A percentile compares a stretch with the other conserved stretches of the same genome.
phyloP scores from a whole-genome alignment of 2,329 filamentous ascomycete species.

The Fonsecaea erecta region DNA sequence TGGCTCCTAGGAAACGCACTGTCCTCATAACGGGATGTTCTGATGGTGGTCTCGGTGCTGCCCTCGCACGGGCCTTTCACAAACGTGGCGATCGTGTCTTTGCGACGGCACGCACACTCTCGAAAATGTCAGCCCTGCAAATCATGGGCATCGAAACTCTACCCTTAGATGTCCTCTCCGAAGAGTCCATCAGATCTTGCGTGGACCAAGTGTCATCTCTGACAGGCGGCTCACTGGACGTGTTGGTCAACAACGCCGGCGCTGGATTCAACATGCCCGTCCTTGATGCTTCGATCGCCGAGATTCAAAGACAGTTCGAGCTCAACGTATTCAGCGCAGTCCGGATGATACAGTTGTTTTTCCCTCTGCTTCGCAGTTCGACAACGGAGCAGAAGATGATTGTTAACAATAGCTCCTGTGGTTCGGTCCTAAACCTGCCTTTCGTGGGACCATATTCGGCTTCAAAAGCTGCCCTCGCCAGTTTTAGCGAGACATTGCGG shows the following conservation, averaged over 20 bases:
- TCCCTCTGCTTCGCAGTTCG: conserved; percentile 36
- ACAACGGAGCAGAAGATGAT: conserved; percentile 37
- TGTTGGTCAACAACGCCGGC: conserved; percentile 54
- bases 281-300: conserved; percentile 44
- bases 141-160: conserved; percentile 39
- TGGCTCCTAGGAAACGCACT: conserved; percentile 10
- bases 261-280: conserved; percentile 43
- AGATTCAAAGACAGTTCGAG: conserved; percentile 43
- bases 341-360: conserved; percentile 42
- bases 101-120: conserved; percentile 50
- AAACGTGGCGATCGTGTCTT: conserved; percentile 58
- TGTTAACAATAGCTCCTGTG: conserved; percentile 40
- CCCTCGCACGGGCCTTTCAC: conserved; percentile 63
- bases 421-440: conserved; percentile 36
- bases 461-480: conserved; percentile 62
- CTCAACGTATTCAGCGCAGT: conserved; percentile 50
- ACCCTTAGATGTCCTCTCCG: conserved; percentile 42
- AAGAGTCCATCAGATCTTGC: conserved; percentile 40
- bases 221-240: conserved; percentile 41
- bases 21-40: conserved; percentile 47
- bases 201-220: conserved; percentile 31
- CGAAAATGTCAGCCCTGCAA: conserved; percentile 41
- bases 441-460: conserved; percentile 43
- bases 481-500: conserved; percentile 57
- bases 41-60: conserved; percentile 63